Evolutionary conservation across 495 filamentous ascomycete species (phyloP).

Genomic region (Hypoxylon lienhwacheense): DNA sequence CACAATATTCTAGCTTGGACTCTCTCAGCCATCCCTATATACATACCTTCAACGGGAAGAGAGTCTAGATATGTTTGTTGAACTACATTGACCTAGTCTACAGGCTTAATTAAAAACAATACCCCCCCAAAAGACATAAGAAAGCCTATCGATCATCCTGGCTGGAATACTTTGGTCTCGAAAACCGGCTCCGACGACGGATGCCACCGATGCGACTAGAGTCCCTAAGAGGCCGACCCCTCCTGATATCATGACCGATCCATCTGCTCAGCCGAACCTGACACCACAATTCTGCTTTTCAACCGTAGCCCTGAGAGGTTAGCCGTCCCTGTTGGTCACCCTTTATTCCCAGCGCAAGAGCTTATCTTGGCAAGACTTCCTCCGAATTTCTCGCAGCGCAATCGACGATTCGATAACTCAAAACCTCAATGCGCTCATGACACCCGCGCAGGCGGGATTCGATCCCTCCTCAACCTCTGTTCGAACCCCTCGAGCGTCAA

Average conservation of each 20-base stretch:
- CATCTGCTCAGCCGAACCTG: constrained; percentile 62
- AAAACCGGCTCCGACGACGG: constrained; percentile 43
- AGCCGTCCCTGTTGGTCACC: background rate
- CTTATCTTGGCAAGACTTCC: constrained; percentile 68
- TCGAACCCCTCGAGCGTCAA: constrained; percentile 55
- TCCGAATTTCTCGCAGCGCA: constrained; percentile 79
- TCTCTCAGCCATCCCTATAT: background rate
- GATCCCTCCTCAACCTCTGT: constrained; percentile 74
- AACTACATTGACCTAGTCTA: background rate
- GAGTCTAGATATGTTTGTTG: constrained; percentile 5
- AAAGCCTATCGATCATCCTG: constrained; percentile 40
- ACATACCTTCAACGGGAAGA: background rate
- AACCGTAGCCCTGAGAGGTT: constrained; percentile 80
- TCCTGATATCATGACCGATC: constrained; percentile 61
- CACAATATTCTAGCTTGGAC: background rate
- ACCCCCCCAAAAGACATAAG: constrained; percentile 10
- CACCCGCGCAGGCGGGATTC: constrained; percentile 70
- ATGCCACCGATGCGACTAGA: constrained; percentile 32
- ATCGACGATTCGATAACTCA: constrained; percentile 94
- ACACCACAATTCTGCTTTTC: constrained; percentile 95
- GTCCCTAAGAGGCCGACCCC: constrained; percentile 20
- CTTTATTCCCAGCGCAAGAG: background rate
- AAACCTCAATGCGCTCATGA: constrained; percentile 87
- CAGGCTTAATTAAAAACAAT: too few relatives aligned
- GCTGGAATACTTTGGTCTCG: constrained; percentile 54